These are phyloP conservation scores for Hygrophila difformis DNA, from an alignment of 257 asterid genomes.

Conservation along the genomic window DNA sequence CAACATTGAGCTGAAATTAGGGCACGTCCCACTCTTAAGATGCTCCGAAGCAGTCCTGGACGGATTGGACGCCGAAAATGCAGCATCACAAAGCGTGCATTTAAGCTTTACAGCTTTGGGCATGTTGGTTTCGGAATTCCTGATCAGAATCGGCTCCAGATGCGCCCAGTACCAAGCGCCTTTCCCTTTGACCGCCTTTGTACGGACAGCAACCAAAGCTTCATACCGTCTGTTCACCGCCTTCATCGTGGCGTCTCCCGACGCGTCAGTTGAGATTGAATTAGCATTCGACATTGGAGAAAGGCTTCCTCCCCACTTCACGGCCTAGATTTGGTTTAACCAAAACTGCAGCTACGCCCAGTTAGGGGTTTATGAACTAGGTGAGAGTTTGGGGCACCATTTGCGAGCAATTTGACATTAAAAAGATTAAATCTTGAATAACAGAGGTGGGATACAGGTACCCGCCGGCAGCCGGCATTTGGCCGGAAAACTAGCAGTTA, in stretches of 20 bases:
- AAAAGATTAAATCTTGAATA: no score
- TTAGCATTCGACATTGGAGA: slow-evolving; percentile 39
- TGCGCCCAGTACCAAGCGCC: slow-evolving; percentile 99
- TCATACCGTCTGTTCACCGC: slow-evolving; percentile 66
- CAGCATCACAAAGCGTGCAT: slow-evolving; percentile 56
- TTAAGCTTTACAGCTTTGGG: slow-evolving; percentile 78
- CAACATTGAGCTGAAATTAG: slow-evolving; percentile 36
- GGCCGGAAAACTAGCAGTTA: slow-evolving; percentile 9
- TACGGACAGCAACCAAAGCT: slow-evolving; percentile 57
- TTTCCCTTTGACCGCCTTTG: slow-evolving; percentile 81
- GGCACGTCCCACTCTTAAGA: slow-evolving; percentile 56
- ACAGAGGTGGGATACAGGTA: no score
- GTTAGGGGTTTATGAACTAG: no score
- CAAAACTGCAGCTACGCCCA: no score
- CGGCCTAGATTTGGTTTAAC: slow-evolving; percentile 19
- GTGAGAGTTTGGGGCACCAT: no score
- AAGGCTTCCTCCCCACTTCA: not conserved
- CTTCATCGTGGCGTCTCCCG: slow-evolving; percentile 45
- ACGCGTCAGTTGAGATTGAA: slow-evolving; percentile 21
- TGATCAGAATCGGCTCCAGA: slow-evolving; percentile 69
- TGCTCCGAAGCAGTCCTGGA: slow-evolving; percentile 67
- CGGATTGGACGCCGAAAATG: slow-evolving; percentile 60
- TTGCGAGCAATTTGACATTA: no score
- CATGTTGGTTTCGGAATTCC: slow-evolving; percentile 43
- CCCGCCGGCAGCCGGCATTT: slow-evolving; percentile 16